phyloP scores from a whole-genome alignment of 129 eudicot genomes.

The Apium graveolens region DNA sequence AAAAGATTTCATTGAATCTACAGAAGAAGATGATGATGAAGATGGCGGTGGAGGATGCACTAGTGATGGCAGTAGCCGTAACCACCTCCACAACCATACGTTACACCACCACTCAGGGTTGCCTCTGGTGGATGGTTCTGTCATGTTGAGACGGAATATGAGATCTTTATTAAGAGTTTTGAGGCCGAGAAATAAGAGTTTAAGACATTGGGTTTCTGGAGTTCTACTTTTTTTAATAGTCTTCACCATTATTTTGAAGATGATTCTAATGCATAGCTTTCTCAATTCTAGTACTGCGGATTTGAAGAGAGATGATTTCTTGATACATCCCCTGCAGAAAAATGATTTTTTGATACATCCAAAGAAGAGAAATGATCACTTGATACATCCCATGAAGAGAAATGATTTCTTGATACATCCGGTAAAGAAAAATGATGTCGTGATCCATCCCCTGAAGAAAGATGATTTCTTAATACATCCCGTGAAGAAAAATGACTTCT shows the following conservation, averaged over 20 bases:
- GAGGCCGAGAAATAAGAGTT: constrained; percentile 19
- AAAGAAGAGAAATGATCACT: background rate
- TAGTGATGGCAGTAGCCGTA: background rate
- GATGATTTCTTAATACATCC: no score
- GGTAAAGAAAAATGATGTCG: background rate
- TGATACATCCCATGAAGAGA: background rate
- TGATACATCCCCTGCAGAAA: constrained; percentile 8
- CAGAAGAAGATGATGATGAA: constrained; percentile 14
- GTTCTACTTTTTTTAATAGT: constrained; percentile 9
- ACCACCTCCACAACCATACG: background rate
- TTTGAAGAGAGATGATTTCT: constrained; percentile 14
- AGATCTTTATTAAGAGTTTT: constrained; percentile 16
- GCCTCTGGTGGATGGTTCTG: background rate
- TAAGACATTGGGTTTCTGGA: constrained; percentile 16
- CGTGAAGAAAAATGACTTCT: no score
- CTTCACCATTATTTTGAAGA: constrained; percentile 18
- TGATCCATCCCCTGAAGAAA: no score
- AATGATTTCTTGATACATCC: background rate
- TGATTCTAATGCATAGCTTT: constrained; percentile 15
- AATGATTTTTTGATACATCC: constrained; percentile 2
- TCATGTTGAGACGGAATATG: constrained; percentile 5
- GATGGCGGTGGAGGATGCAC: constrained; percentile 4
- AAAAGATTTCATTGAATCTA: constrained; percentile 4
- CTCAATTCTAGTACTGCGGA: constrained; percentile 5
- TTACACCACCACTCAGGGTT: constrained; percentile 2